These are phyloP conservation scores for Fusarium circinatum DNA, from an alignment of 2,329 filamentous ascomycete genomes.

Conservation along the genomic window DNA sequence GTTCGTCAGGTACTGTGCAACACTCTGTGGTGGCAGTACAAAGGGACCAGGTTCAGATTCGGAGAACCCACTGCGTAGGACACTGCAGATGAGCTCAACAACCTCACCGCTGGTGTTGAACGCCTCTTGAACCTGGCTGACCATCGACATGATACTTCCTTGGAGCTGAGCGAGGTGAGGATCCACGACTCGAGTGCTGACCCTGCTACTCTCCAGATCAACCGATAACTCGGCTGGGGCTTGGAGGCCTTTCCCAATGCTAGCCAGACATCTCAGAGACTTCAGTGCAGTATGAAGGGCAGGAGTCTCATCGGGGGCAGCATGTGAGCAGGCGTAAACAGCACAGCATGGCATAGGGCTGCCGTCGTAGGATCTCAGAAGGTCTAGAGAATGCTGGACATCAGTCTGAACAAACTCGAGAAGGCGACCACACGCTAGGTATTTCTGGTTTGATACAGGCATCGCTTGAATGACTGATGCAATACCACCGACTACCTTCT, in stretches of 20 bases:
- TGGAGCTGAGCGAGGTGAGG: conserved; percentile 52
- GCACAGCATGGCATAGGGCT: conserved; percentile 38
- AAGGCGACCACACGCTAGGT: conserved; percentile 50
- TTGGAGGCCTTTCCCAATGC: conserved; percentile 78
- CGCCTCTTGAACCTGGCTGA: conserved; percentile 58
- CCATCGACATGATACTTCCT: conserved; percentile 57
- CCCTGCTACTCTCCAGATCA: conserved; percentile 67
- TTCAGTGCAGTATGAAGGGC: conserved; percentile 60
- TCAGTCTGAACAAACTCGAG: conserved; percentile 68
- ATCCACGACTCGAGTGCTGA: conserved; percentile 1
- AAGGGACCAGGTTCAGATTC: conserved; percentile 81
- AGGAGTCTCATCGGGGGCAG: conserved; percentile 54
- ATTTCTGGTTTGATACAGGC: conserved; percentile 67
- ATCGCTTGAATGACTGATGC: conserved; percentile 80
- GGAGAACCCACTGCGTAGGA: conserved; percentile 79
- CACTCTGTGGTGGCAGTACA: conserved; percentile 73
- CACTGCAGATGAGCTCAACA: conserved; percentile 75
- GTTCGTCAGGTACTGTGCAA: conserved; percentile 73
- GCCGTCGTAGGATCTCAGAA: conserved; percentile 21
- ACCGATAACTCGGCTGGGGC: conserved; percentile 73
- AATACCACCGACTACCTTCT: conserved; percentile 78
- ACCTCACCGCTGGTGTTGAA: conserved; percentile 73
- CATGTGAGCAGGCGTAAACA: conserved; percentile 41
- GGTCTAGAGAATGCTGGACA: conserved; percentile 44
- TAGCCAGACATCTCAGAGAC: conserved; percentile 74